Base-by-base conservation (phyloP, 768 basidiomycete genomes). In the Tylopilus vinaceipallidus region DNA sequence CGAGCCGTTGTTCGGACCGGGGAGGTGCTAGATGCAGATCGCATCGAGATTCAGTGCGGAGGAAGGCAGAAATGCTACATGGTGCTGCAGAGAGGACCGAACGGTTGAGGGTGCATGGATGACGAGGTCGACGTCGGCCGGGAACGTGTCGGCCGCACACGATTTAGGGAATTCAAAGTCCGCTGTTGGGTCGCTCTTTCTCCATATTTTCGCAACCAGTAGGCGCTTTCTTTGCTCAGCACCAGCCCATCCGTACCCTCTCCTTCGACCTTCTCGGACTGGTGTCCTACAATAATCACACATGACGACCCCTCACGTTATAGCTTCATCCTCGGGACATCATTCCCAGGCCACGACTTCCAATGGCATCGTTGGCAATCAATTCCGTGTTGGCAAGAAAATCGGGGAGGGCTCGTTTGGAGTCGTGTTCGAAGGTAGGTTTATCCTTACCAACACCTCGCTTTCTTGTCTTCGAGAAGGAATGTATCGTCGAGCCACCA, bases 321-420 rank as follows among this genome's bases (percentile, higher is more conserved):
- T 91, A 58, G 82, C 88, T 42, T 87, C 88, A 34, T 88, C 87
- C 52, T 86, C 82, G 38, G 73, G 73, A 19, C 85, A 87, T 69
- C 83, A 80, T 44, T 78, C 82, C 16, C 81, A 82, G 62, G 77
- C 82, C 40, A 73, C 81, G 41, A 75, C 80, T 24, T 77, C 72
- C 34, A 87, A 83, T 69, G 82, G 86, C 60, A 81, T 91, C 67
- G 85, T 91, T 50, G 88, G 88, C 36, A 83, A 76, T 61, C 82
- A 89, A 67, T 91, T 82, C 66, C 80, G 89, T 55, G 94, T 98
- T 44, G 95, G 95, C 43, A 94, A 95, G 80, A 98, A 98, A 83
- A 95, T 98, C 68, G 95, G 95, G 41, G 95, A 99, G 73, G 95
- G 95, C 43, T 91, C 88, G n/a, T 99, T 99, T 67, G 95, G 95